A percentile compares a stretch with the other conserved stretches of the same genome.
phyloP scores from a whole-genome alignment of 192 early-diverging fungal species.

The Coemansia sp. region DNA sequence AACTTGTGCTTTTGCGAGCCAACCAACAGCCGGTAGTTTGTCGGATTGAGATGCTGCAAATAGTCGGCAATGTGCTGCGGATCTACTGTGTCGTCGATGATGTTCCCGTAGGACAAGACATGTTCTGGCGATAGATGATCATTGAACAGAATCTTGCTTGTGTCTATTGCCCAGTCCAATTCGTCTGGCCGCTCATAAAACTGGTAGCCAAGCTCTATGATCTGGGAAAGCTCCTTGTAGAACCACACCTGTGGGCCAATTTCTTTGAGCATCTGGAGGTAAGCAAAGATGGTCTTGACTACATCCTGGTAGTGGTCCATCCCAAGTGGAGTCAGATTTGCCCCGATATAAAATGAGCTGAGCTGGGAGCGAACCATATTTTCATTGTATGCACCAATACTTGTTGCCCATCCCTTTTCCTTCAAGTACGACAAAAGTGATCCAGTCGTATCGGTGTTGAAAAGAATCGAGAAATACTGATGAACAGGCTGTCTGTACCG shows the following conservation, averaged over 20 bases:
- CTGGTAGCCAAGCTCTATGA: constrained; percentile 49
- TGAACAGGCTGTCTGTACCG: constrained; percentile 57
- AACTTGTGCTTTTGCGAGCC: constrained; percentile 29
- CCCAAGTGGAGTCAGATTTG: constrained; percentile 20
- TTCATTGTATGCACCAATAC: background rate
- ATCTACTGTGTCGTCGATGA: constrained; percentile 63
- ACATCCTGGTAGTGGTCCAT: constrained; percentile 29
- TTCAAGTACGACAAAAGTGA: constrained; percentile 81
- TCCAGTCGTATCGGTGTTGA: constrained; percentile 79
- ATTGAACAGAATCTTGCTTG: constrained; percentile 67
- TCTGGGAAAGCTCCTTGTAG: constrained; percentile 34
- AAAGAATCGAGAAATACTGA: constrained; percentile 71
- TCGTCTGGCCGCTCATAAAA: constrained; percentile 63
- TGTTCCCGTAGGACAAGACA: constrained; percentile 60
- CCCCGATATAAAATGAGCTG: constrained; percentile 10
- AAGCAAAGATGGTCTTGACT: constrained; percentile 26
- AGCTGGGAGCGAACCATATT: constrained; percentile 11
- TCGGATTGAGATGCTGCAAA: constrained; percentile 57
- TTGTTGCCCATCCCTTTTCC: constrained; percentile 78
- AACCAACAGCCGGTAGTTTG: constrained; percentile 59
- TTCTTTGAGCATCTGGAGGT: constrained; percentile 24
- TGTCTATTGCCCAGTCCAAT: constrained; percentile 57
- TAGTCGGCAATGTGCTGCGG: constrained; percentile 59
- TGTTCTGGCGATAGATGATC: constrained; percentile 63
- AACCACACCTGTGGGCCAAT: constrained; percentile 33